phyloP scores from a whole-genome alignment of 78 protist genomes.

The Emiliania huxleyi region DNA sequence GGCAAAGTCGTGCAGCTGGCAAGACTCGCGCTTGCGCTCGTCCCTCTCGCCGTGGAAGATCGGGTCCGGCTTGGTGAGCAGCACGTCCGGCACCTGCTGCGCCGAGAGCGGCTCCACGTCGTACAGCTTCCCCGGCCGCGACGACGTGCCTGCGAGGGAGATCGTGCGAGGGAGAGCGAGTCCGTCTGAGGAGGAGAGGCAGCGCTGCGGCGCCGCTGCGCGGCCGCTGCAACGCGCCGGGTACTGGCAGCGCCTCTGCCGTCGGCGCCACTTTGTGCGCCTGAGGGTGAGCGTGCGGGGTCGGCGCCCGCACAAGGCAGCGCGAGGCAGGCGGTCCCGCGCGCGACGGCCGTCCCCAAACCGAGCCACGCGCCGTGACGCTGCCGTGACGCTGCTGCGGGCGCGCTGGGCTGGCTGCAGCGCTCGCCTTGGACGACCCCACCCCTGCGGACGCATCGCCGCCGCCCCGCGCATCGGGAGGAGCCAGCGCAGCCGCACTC shows the following conservation, averaged over 20 bases:
- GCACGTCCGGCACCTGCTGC: not conserved
- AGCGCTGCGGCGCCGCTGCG: no score
- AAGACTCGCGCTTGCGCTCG: not conserved
- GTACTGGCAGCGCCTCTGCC: not conserved
- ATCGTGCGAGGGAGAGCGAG: no score
- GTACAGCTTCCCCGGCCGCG: constrained; percentile 11
- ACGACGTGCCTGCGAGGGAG: no score
- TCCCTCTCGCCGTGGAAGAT: constrained; percentile 8
- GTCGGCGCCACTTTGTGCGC: not conserved
- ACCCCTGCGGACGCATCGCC: no score
- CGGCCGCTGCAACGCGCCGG: not conserved
- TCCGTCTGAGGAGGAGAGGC: no score
- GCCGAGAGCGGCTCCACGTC: not conserved
- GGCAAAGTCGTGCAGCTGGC: not conserved
- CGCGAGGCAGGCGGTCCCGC: not conserved
- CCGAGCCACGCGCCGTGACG: not conserved
- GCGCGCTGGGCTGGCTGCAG: no score
- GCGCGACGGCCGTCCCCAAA: not conserved
- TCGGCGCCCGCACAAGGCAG: no score
- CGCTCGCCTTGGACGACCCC: no score
- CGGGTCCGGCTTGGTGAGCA: not conserved
- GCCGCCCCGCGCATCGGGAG: no score
- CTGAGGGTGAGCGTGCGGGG: no score
- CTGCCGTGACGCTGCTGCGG: no score
- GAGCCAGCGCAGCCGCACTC: no score